Evolutionary conservation across 1,284 basidiomycete genomes (phyloP).

Genomic region (Leccinum huronense): DNA sequence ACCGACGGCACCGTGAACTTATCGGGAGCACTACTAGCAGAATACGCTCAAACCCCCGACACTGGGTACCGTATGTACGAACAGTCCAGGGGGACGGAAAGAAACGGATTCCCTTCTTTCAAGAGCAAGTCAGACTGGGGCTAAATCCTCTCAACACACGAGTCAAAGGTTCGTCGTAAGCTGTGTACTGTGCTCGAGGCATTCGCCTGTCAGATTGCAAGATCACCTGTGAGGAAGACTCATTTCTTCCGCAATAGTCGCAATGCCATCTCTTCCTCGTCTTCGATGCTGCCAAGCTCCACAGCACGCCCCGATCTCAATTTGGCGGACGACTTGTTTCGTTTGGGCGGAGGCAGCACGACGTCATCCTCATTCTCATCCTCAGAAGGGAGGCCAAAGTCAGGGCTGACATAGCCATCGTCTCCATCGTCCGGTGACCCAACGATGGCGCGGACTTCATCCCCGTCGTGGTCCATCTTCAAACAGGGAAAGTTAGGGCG

Average conservation of each 20-base stretch:
- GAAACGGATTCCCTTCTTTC: not conserved
- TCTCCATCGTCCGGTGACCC: conserved; percentile 46
- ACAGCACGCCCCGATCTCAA: conserved; percentile 7
- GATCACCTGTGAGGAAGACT: conserved; percentile 11
- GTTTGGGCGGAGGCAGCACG: conserved; percentile 42
- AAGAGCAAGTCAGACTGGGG: not conserved
- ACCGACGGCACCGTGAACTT: not conserved
- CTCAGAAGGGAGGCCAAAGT: conserved; percentile 58
- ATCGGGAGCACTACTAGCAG: conserved; percentile 13
- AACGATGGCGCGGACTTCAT: conserved; percentile 31
- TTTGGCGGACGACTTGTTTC: conserved; percentile 29
- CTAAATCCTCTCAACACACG: conserved; percentile 1
- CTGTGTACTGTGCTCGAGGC: not conserved
- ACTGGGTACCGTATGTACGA: no score
- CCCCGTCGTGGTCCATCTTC: conserved; percentile 26
- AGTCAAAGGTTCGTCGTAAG: not conserved
- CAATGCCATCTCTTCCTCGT: conserved; percentile 55
- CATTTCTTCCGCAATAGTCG: conserved; percentile 38
- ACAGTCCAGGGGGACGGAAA: not conserved
- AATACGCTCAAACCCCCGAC: conserved; percentile 23
- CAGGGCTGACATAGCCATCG: conserved; percentile 73
- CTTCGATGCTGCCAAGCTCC: conserved; percentile 37
- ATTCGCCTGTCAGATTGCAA: not conserved
- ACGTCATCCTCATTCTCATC: conserved; percentile 40
- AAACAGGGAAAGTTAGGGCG: conserved; percentile 10